phyloP scores from a whole-genome alignment of 495 filamentous ascomycete species.

The Bathelium albidoporum region DNA sequence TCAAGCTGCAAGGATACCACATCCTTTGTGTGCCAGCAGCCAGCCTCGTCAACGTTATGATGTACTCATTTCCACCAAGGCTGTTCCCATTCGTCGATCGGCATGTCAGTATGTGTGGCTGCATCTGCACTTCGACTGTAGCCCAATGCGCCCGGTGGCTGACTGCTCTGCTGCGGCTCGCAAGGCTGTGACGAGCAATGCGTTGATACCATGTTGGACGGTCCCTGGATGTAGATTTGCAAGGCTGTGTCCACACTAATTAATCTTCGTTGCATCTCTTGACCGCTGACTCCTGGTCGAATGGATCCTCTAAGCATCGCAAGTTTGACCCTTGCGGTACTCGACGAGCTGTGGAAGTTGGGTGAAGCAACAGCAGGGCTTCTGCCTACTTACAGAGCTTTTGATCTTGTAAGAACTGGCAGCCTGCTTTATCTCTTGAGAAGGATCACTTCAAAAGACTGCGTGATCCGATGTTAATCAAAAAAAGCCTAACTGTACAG shows the following conservation, averaged over 20 bases:
- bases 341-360: not conserved
- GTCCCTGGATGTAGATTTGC: not conserved
- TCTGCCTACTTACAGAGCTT: not conserved
- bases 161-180: not conserved
- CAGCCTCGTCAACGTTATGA: too few species aligned
- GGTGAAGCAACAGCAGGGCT: not conserved
- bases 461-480: not conserved
- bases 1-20: too few species aligned
- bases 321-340: not conserved
- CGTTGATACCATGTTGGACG: not conserved
- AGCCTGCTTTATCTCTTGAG: conserved; percentile 4
- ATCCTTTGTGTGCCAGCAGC: too few species aligned
- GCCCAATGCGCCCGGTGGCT: not conserved
- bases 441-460: not conserved
- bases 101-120: not conserved
- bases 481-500: not conserved
- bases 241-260: not conserved
- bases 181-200: not conserved
- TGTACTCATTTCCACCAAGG: not conserved
- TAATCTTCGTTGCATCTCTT: not conserved
- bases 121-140: not conserved
- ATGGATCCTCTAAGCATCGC: not conserved
- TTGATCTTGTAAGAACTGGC: not conserved
- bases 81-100: not conserved
- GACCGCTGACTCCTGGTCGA: not conserved